Evolutionary conservation across 1,284 basidiomycete genomes (phyloP).

Genomic region (Cryptococcus wingfieldii): DNA sequence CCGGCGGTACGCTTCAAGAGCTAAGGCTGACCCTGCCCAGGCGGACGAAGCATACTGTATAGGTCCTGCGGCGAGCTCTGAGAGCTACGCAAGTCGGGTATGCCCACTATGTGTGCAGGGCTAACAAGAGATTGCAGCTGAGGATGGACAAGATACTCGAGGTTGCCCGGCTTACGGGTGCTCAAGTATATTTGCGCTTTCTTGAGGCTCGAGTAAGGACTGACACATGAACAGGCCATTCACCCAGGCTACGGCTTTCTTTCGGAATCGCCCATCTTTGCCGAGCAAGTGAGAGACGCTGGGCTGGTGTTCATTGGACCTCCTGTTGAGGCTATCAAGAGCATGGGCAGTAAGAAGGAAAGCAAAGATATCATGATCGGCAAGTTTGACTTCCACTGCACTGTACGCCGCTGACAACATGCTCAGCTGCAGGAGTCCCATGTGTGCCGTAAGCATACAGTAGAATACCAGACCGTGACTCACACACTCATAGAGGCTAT

Average conservation of each 20-base stretch:
- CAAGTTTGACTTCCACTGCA: conserved; percentile 40
- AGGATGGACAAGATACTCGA: conserved; percentile 83
- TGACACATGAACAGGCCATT: conserved; percentile 35
- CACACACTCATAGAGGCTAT: conserved; percentile 47
- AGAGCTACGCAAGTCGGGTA: conserved; percentile 72
- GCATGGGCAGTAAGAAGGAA: conserved; percentile 61
- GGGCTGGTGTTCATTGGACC: conserved; percentile 65
- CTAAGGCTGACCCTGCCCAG: conserved; percentile 46
- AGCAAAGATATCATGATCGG: conserved; percentile 81
- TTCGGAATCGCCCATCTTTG: conserved; percentile 65
- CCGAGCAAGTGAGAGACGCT: conserved; percentile 52
- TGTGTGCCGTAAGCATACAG: conserved; percentile 80
- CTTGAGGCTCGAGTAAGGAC: neutral
- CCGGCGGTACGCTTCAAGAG: neutral
- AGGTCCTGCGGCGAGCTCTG: conserved; percentile 77
- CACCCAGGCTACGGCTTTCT: conserved; percentile 78
- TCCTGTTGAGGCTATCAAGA: conserved; percentile 55
- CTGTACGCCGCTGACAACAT: conserved; percentile 1
- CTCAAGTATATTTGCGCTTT: conserved; percentile 59
- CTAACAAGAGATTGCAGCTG: conserved; percentile 54
- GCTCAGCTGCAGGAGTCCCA: conserved; percentile 73
- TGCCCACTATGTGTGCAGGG: neutral
- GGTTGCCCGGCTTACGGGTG: conserved; percentile 71
- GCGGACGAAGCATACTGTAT: conserved; percentile 96
- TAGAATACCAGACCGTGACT: neutral